Conservation (phyloP, 768 basidiomycete genomes). For the Galerina marginata region DNA sequence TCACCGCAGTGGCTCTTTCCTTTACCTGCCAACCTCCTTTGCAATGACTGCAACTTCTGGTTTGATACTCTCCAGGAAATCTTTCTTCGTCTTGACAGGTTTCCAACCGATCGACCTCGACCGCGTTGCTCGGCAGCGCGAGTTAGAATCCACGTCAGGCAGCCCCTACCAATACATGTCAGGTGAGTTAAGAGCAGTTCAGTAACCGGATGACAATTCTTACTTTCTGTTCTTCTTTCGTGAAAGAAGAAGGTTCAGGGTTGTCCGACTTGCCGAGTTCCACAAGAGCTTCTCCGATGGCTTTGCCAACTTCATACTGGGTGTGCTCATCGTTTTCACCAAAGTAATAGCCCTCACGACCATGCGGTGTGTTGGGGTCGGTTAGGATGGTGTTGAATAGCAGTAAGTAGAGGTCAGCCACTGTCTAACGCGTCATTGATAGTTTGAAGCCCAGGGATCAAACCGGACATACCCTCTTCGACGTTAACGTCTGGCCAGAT, state of each 20-base stretch:
- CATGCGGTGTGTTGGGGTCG: slow-evolving; percentile 37
- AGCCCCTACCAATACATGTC: slow-evolving; percentile 2
- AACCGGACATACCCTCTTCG: slow-evolving; percentile 45
- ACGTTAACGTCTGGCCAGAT: slow-evolving; percentile 64
- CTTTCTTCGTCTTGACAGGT: slow-evolving; percentile 26
- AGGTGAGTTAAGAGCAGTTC: not conserved
- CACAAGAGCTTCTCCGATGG: slow-evolving; percentile 43
- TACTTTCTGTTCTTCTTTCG: slow-evolving; percentile 44
- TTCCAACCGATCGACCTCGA: slow-evolving; percentile 33
- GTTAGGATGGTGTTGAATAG: slow-evolving; percentile 45
- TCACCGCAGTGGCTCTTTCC: not conserved
- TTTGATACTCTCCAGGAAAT: slow-evolving; percentile 29
- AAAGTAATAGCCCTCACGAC: slow-evolving; percentile 61
- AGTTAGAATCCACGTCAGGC: slow-evolving; percentile 25
- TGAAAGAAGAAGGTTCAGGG: slow-evolving; percentile 51
- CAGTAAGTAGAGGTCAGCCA: slow-evolving; percentile 48
- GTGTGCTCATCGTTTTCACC: slow-evolving; percentile 57
- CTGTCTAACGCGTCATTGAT: slow-evolving; percentile 24
- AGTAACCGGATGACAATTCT: not conserved
- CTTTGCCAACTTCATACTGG: slow-evolving; percentile 45
- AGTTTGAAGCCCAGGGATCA: not conserved
- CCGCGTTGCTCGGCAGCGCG: slow-evolving; percentile 26
- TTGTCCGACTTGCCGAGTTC: slow-evolving; percentile 41
- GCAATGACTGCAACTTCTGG: slow-evolving; percentile 23
- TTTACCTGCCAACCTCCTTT: not conserved